Percentiles rank a stretch among this genome's conserved stretches.
Evolutionary conservation across 2,329 filamentous ascomycete genomes (phyloP).

Genomic region (Amylocarpus encephaloides): DNA sequence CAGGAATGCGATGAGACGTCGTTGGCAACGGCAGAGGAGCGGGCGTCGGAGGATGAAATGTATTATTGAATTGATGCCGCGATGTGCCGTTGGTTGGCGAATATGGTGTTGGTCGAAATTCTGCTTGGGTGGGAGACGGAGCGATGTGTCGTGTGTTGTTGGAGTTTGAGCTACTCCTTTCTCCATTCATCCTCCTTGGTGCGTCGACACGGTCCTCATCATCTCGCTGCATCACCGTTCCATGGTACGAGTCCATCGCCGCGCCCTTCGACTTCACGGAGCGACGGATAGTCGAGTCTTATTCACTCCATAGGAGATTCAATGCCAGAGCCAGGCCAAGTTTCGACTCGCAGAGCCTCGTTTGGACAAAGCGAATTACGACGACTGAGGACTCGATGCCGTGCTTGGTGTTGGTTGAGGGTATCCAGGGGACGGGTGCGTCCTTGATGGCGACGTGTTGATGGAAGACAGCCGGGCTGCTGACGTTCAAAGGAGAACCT

Average conservation of each 20-base stretch:
- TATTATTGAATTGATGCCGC: conserved; percentile 28
- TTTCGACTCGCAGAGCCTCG: not conserved
- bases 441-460: conserved; percentile 6
- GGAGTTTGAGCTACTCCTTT: conserved; percentile 24
- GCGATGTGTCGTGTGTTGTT: conserved; percentile 19
- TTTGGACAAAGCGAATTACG: not conserved
- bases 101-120: conserved; percentile 24
- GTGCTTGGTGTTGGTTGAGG: conserved; percentile 3
- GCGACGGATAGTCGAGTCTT: conserved; percentile 13
- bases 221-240: conserved; percentile 30
- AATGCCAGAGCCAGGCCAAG: conserved; percentile 1
- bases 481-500: conserved; percentile 8
- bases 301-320: conserved; percentile 23
- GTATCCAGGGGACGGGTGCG: conserved; percentile 4
- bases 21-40: conserved; percentile 22
- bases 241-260: conserved; percentile 28
- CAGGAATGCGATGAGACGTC: conserved; percentile 23
- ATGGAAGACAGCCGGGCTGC: conserved; percentile 9
- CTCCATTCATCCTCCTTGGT: conserved; percentile 27
- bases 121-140: conserved; percentile 25
- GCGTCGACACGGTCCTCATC: conserved; percentile 23
- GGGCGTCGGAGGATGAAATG: conserved; percentile 26
- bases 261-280: conserved; percentile 14
- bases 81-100: conserved; percentile 27
- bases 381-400: not conserved